Evolutionary conservation across 768 basidiomycete genomes (phyloP).

Genomic region (Lactarius hatsudake): DNA sequence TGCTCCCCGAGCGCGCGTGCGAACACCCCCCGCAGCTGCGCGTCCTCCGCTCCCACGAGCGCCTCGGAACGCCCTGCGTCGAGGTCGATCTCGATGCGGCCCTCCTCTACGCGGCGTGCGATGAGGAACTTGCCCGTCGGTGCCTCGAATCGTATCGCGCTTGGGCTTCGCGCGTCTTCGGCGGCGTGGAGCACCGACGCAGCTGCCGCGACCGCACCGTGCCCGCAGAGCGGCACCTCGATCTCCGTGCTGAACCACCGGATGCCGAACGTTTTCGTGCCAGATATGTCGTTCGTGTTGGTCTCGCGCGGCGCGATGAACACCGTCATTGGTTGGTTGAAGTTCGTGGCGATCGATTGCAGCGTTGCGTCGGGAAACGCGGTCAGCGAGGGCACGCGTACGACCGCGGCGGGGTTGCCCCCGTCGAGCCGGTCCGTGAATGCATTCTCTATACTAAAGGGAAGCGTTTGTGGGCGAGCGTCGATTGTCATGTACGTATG

Average conservation of each 20-base stretch:
- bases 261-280: conserved; percentile 25
- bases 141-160: conserved; percentile 14
- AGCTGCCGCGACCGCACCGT: conserved; percentile 36
- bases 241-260: conserved; percentile 33
- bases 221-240: conserved; percentile 35
- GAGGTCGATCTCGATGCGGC: conserved; percentile 23
- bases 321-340: conserved; percentile 30
- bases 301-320: conserved; percentile 20
- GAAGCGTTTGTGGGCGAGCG: conserved; percentile 4
- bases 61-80: conserved; percentile 7
- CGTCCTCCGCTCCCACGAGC: conserved; percentile 12
- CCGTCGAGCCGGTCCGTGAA: conserved; percentile 33
- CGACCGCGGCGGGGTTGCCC: conserved; percentile 37
- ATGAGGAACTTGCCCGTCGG: conserved; percentile 4
- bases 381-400: conserved; percentile 29
- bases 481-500: conserved; percentile 6
- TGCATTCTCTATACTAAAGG: conserved; percentile 34
- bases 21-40: conserved; percentile 13
- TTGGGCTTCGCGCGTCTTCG: no score
- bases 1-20: conserved; percentile 16
- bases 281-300: background rate
- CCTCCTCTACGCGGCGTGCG: conserved; percentile 19
- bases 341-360: conserved; percentile 26
- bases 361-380: conserved; percentile 25
- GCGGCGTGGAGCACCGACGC: conserved; percentile 4